Percentiles rank a stretch among this genome's conserved stretches.
phyloP scores from a whole-genome alignment of 2,329 filamentous ascomycete genomes.

The Cladosporium halotolerans region DNA sequence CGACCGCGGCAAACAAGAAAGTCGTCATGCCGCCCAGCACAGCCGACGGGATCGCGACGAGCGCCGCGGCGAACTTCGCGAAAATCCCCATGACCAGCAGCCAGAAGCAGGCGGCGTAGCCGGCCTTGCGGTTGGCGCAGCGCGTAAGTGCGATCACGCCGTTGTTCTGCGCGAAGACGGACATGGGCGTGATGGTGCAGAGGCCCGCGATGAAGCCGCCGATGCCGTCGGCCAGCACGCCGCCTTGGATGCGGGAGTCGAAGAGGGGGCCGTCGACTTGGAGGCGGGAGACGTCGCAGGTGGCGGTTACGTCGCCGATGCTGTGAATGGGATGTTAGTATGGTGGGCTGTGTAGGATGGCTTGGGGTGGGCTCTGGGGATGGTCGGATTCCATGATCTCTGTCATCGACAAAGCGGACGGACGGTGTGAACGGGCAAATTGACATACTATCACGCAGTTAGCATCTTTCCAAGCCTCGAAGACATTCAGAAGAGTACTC shows the following conservation, averaged over 20 bases:
- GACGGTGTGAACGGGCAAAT: too few relatives aligned
- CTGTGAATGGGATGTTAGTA: neutral
- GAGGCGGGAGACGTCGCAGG: constrained; percentile 71
- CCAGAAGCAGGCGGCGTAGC: constrained; percentile 71
- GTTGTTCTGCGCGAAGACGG: constrained; percentile 77
- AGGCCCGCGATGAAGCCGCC: constrained; percentile 70
- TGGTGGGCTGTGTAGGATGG: neutral
- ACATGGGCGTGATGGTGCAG: constrained; percentile 74
- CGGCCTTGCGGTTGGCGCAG: constrained; percentile 74
- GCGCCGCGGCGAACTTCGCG: constrained; percentile 72
- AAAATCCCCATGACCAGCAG: constrained; percentile 76
- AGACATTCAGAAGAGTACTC: neutral
- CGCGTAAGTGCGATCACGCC: constrained; percentile 76
- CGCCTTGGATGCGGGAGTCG: constrained; percentile 72
- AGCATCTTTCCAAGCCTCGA: neutral
- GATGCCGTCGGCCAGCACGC: constrained; percentile 69
- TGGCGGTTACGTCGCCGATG: constrained; percentile 63
- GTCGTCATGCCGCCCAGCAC: constrained; percentile 55
- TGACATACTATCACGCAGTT: too few relatives aligned
- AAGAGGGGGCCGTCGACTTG: constrained; percentile 67
- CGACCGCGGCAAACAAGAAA: constrained; percentile 72
- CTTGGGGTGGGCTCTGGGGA: too few relatives aligned
- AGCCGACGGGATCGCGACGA: constrained; percentile 63
- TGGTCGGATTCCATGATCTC: too few relatives aligned
- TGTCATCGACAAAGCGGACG: too few relatives aligned